Conservation (phyloP, 1,139 yeast species). For the Saccharomyces hybrid region DNA sequence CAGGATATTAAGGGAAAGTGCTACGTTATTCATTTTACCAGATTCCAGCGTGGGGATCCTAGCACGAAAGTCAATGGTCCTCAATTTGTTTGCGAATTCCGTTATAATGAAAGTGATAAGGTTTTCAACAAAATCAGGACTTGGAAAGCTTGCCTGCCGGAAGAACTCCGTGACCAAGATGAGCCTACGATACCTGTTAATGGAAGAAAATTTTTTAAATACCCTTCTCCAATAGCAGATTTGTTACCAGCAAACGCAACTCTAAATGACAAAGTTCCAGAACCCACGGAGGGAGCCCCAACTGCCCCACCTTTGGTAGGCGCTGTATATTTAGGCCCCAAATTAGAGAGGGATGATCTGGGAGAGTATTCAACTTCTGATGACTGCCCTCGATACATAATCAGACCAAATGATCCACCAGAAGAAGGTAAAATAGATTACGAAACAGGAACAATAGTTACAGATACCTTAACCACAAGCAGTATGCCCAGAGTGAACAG, state of each 20-base stretch:
- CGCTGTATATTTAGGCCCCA: conserved; percentile 74
- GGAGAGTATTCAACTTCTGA: conserved; percentile 62
- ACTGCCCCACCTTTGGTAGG: conserved; percentile 92
- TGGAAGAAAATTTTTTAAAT: conserved; percentile 55
- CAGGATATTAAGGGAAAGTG: conserved; percentile 88
- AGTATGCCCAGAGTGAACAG: conserved; percentile 17
- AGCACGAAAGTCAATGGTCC: conserved; percentile 74
- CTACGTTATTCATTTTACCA: conserved; percentile 87
- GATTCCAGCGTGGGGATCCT: conserved; percentile 95
- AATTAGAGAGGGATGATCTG: conserved; percentile 67
- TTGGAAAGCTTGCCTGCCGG: conserved; percentile 98
- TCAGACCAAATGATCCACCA: conserved; percentile 37
- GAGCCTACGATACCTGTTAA: conserved; percentile 70
- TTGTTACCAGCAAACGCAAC: conserved; percentile 68
- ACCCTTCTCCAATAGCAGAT: conserved; percentile 77
- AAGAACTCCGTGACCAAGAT: conserved; percentile 79
- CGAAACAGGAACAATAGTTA: conserved; percentile 28
- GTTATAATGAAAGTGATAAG: conserved; percentile 86
- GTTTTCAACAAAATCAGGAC: conserved; percentile 91
- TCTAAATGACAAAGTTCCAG: conserved; percentile 68
- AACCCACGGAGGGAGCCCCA: conserved; percentile 65
- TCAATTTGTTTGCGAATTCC: conserved; percentile 86
- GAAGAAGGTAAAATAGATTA: conserved; percentile 31
- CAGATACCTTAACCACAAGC: conserved; percentile 19
- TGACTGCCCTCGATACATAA: conserved; percentile 56